Conservation (phyloP, 169 alveolate genomes). For the Eimeria sp. region DNA sequence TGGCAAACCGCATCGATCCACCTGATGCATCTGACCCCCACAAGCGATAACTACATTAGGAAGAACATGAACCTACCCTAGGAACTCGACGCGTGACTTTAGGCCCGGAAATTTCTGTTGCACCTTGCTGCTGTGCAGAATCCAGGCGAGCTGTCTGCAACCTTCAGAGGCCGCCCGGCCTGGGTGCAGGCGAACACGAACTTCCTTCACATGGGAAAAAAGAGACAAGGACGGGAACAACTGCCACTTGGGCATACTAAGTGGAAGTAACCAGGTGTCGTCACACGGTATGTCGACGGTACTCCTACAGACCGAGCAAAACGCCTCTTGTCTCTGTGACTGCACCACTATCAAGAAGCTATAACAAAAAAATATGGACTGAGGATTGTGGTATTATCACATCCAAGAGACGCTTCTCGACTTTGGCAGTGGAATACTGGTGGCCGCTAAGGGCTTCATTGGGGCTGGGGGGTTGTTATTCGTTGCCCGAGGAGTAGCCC, state of each 20-base stretch:
- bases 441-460: slow-evolving; percentile 23
- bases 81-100: slow-evolving; percentile 28
- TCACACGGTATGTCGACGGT: background rate
- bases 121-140: slow-evolving; percentile 24
- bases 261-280: background rate
- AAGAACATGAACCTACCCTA: slow-evolving; percentile 22
- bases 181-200: slow-evolving; percentile 57
- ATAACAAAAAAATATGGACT: background rate
- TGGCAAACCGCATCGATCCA: background rate
- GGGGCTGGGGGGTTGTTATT: slow-evolving; percentile 56
- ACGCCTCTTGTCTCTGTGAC: background rate
- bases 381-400: background rate
- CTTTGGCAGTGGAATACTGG: background rate
- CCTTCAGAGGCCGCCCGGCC: slow-evolving; percentile 73
- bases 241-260: slow-evolving; percentile 59
- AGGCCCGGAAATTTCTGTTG: slow-evolving; percentile 30
- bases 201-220: slow-evolving; percentile 53
- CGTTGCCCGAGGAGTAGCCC: background rate
- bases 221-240: slow-evolving; percentile 39
- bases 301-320: background rate
- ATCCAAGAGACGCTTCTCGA: background rate
- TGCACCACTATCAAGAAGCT: background rate
- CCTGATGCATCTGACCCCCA: background rate
- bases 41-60: background rate
- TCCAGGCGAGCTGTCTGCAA: slow-evolving; percentile 67